A percentile compares a stretch with the other conserved stretches of the same genome.
phyloP scores from a whole-genome alignment of 495 filamentous ascomycete genomes.

The Daldinia childiae region DNA sequence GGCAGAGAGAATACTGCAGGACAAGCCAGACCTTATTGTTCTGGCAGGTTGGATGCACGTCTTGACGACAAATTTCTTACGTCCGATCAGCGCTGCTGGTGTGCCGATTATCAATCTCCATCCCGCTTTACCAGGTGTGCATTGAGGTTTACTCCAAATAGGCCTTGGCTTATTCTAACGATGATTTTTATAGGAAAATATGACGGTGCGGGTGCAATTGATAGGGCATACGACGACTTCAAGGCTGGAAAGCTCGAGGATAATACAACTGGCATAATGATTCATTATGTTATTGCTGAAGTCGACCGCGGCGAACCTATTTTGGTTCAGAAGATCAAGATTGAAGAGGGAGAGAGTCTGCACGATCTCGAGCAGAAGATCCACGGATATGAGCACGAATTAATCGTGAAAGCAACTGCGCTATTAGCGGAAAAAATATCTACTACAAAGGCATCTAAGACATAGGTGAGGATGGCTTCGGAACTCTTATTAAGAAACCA shows the following conservation, averaged over 20 bases:
- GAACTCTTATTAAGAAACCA: not conserved
- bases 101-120: slow-evolving; percentile 88
- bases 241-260: slow-evolving; percentile 72
- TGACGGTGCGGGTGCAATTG: slow-evolving; percentile 81
- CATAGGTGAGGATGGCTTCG: slow-evolving; percentile 3
- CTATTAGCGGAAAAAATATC: slow-evolving; percentile 59
- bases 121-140: slow-evolving; percentile 54
- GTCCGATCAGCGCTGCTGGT: slow-evolving; percentile 66
- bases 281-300: slow-evolving; percentile 85
- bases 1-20: slow-evolving; percentile 73
- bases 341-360: slow-evolving; percentile 71
- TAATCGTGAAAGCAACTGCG: slow-evolving; percentile 73
- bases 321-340: slow-evolving; percentile 74
- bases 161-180: slow-evolving; percentile 22
- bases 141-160: slow-evolving; percentile 8
- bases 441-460: slow-evolving; percentile 53
- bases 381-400: slow-evolving; percentile 73
- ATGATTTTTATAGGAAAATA: slow-evolving; percentile 62
- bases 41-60: slow-evolving; percentile 76
- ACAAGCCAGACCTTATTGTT: slow-evolving; percentile 76
- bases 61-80: slow-evolving; percentile 60
- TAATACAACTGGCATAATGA: slow-evolving; percentile 86
- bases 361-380: slow-evolving; percentile 74
- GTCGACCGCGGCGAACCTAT: slow-evolving; percentile 85
- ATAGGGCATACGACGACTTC: slow-evolving; percentile 79